A percentile compares a stretch with the other conserved stretches of the same genome.
Conservation (phyloP, 768 basidiomycete species). For the Albatrellus ellisii region DNA sequence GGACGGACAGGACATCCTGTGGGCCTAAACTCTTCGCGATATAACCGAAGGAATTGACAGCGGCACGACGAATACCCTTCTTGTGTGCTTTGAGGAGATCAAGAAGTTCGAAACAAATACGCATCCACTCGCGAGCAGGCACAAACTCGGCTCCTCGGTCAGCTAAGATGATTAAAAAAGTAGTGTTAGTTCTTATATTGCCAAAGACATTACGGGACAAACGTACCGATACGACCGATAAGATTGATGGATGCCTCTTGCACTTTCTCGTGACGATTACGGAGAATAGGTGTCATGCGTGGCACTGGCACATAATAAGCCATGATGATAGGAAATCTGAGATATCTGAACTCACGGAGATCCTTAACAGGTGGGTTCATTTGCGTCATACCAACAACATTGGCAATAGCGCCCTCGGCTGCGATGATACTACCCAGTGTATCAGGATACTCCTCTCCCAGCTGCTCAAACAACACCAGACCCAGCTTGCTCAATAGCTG, state of each 20-base stretch:
- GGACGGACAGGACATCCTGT: slow-evolving; percentile 91
- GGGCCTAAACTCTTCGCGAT: slow-evolving; percentile 99
- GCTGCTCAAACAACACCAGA: slow-evolving; percentile 92
- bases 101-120: slow-evolving; percentile 96
- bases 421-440: slow-evolving; percentile 99
- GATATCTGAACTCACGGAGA: slow-evolving; percentile 54
- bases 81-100: slow-evolving; percentile 98
- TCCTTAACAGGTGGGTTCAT: slow-evolving; percentile 99
- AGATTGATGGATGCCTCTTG: slow-evolving; percentile 99
- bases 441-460: slow-evolving; percentile 99
- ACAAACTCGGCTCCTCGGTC: slow-evolving; percentile 99
- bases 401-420: slow-evolving; percentile 96
- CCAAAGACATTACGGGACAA: not conserved
- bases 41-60: slow-evolving; percentile 99
- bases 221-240: slow-evolving; percentile 84
- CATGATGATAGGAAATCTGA: too few species aligned
- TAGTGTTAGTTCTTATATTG: slow-evolving; percentile 3
- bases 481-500: slow-evolving; percentile 92
- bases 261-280: slow-evolving; percentile 98
- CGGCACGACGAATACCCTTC: slow-evolving; percentile 96
- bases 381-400: slow-evolving; percentile 99
- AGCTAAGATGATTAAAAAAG: slow-evolving; percentile 31
- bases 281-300: slow-evolving; percentile 99
- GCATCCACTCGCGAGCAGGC: slow-evolving; percentile 99
- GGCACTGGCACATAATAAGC: too few species aligned